These are phyloP conservation scores for Kwoniella pini DNA, from an alignment of 768 basidiomycete genomes.

Conservation along the genomic window DNA sequence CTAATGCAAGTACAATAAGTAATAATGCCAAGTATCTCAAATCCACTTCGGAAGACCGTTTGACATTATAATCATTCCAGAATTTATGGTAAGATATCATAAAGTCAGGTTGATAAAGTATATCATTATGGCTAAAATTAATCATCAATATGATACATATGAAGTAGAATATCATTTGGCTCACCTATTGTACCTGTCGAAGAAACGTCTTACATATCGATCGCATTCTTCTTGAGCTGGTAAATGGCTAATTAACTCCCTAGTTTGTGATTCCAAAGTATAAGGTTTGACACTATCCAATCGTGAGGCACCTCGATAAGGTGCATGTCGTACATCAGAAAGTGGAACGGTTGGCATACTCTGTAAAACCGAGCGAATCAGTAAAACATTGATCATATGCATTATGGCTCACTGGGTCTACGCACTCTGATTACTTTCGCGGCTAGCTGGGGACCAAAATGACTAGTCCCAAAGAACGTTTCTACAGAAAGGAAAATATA, in stretches of 20 bases:
- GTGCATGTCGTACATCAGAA: conserved; percentile 16
- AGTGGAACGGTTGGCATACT: conserved; percentile 18
- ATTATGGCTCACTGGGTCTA: background rate
- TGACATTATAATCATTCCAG: conserved; percentile 25
- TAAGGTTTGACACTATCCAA: conserved; percentile 23
- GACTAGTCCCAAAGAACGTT: conserved; percentile 30
- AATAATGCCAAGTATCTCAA: conserved; percentile 29
- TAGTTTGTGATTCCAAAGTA: conserved; percentile 17
- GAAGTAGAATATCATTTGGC: background rate
- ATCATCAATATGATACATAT: no score
- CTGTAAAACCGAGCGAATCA: background rate
- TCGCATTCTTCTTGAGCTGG: conserved; percentile 6
- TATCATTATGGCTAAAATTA: conserved; percentile 25
- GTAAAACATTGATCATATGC: background rate
- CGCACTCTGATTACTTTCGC: conserved; percentile 28
- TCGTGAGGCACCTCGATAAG: conserved; percentile 2
- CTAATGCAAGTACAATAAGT: conserved; percentile 34
- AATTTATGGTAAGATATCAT: conserved; percentile 27
- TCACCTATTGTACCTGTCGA: conserved; percentile 30
- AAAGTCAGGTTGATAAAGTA: conserved; percentile 36
- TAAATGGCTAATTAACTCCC: conserved; percentile 22
- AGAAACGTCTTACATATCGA: conserved; percentile 21
- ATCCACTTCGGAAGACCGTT: conserved; percentile 25
- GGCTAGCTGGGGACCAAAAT: conserved; percentile 33
- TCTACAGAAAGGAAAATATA: background rate